Evolutionary conservation across 495 filamentous ascomycete species (phyloP).

Genomic region (Penicillium desertorum): DNA sequence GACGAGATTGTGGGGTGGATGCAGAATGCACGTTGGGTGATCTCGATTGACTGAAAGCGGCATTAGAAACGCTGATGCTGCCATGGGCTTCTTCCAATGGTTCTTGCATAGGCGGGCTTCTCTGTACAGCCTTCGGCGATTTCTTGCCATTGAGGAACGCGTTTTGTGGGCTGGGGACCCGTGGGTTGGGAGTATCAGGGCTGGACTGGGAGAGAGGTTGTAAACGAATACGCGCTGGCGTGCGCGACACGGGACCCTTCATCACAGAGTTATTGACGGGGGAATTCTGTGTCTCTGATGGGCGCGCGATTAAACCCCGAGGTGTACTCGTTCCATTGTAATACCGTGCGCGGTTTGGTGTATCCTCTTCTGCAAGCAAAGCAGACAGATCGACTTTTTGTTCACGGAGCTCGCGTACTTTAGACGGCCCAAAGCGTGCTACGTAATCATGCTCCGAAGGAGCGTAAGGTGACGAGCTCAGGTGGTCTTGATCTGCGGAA

Average conservation of each 20-base stretch:
- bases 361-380: constrained; percentile 37
- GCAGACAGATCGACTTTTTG: constrained; percentile 42
- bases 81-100: constrained; percentile 18
- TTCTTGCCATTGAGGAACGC: constrained; percentile 5
- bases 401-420: constrained; percentile 40
- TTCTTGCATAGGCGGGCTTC: constrained; percentile 13
- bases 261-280: constrained; percentile 18
- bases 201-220: constrained; percentile 33
- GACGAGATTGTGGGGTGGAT: constrained; percentile 31
- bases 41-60: constrained; percentile 17
- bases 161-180: constrained; percentile 7
- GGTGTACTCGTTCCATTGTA: constrained; percentile 44
- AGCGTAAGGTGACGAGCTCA: constrained; percentile 37
- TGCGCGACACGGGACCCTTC: constrained; percentile 17
- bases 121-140: constrained; percentile 1
- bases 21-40: constrained; percentile 20
- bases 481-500: constrained; percentile 12
- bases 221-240: constrained; percentile 23
- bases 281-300: constrained; percentile 17
- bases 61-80: constrained; percentile 20
- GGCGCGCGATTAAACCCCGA: constrained; percentile 22
- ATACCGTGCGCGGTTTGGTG: constrained; percentile 44
- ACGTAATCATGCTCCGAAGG: constrained; percentile 30
- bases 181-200: constrained; percentile 18
- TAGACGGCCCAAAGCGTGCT: constrained; percentile 35